Evolutionary conservation across 176 grass and related monocot genomes (phyloP).

Genomic region (Bothriochloa decipiens): DNA sequence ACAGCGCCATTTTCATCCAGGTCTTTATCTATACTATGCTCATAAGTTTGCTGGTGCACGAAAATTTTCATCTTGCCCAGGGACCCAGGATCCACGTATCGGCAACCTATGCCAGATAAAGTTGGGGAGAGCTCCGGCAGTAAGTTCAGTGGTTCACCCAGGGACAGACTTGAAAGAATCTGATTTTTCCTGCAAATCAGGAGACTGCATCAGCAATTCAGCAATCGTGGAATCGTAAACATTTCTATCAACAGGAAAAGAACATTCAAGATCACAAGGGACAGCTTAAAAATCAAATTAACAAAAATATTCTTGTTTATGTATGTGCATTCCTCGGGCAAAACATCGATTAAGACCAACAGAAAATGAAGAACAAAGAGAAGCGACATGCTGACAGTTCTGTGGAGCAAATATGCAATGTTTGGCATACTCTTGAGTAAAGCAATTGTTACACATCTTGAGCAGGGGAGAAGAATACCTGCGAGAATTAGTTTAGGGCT

Average conservation of each 20-base stretch:
- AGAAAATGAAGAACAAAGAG: neutral
- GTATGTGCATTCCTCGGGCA: too few relatives aligned
- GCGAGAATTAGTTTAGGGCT: constrained; percentile 55
- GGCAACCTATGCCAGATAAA: neutral
- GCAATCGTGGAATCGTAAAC: neutral
- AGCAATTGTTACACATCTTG: neutral
- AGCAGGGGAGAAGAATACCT: constrained; percentile 41
- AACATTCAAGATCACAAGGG: neutral
- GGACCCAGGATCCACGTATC: neutral
- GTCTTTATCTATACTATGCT: too few relatives aligned
- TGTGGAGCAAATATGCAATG: neutral
- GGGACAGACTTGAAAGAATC: neutral
- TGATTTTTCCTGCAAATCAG: constrained; percentile 32
- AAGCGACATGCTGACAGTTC: neutral
- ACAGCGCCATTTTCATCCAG: neutral
- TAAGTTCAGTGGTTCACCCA: neutral
- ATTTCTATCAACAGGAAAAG: neutral
- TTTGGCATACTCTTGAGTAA: neutral
- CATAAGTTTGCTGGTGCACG: neutral
- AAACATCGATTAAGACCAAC: neutral
- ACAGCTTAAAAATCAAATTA: neutral
- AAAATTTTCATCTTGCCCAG: neutral
- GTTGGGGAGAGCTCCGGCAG: neutral
- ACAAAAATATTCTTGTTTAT: too few relatives aligned
- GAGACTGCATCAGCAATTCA: neutral